Percentiles rank a stretch among this genome's conserved stretches.
These are phyloP conservation scores for Dioszegia crocea DNA, from an alignment of 768 basidiomycete species.

Conservation along the genomic window DNA sequence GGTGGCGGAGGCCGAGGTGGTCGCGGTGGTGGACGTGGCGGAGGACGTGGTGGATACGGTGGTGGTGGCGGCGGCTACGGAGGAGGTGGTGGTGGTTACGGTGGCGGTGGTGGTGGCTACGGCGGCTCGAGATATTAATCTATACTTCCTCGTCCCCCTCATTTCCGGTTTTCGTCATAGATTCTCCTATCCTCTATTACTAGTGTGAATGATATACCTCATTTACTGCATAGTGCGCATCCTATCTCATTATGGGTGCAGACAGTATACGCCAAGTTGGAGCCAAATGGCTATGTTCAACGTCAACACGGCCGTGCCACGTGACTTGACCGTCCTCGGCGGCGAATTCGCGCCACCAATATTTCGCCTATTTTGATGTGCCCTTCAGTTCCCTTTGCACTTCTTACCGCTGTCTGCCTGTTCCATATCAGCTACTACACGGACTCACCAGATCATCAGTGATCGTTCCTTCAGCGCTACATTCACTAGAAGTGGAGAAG, in stretches of 20 bases:
- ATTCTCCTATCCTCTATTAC: not conserved
- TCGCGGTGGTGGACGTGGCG: conserved; percentile 14
- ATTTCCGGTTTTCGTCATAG: conserved; percentile 1
- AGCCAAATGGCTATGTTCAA: no score
- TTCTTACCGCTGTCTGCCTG: no score
- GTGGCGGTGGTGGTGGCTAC: conserved; percentile 11
- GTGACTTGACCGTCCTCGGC: no score
- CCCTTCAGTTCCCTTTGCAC: no score
- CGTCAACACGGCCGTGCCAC: no score
- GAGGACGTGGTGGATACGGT: conserved; percentile 20
- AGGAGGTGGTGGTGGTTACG: not conserved
- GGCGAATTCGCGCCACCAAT: no score
- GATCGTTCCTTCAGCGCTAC: no score
- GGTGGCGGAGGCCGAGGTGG: conserved; percentile 54
- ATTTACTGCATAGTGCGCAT: not conserved
- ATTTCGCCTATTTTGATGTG: no score
- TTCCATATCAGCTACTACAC: no score
- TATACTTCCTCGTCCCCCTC: not conserved
- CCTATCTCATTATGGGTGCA: not conserved
- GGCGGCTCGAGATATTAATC: conserved; percentile 6
- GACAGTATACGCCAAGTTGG: no score
- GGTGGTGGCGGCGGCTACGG: conserved; percentile 39
- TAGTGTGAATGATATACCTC: conserved; percentile 4
- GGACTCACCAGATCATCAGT: no score
- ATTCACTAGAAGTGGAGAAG: no score